Evolutionary conservation across 2,329 filamentous ascomycete genomes (phyloP).

Genomic region (Monilinia polystroma): DNA sequence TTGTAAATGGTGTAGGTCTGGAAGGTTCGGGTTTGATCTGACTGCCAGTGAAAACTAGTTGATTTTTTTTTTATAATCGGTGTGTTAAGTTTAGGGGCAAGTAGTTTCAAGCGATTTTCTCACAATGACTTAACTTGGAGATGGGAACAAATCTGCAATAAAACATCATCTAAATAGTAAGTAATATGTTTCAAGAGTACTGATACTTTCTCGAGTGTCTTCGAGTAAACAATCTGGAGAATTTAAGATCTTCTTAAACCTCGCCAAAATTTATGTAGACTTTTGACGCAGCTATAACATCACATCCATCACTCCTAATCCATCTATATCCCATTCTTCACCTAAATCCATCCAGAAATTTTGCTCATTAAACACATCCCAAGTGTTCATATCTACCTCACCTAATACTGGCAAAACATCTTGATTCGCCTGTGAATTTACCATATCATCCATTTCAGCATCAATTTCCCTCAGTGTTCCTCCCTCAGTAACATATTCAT

Average conservation of each 20-base stretch:
- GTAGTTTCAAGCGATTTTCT: neutral
- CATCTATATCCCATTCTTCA: constrained; percentile 10
- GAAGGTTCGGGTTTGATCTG: neutral
- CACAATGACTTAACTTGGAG: neutral
- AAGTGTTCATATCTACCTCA: neutral
- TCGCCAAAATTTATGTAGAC: neutral
- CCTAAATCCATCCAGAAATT: constrained; percentile 12
- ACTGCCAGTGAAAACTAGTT: neutral
- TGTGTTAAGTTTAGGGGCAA: neutral
- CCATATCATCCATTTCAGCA: neutral
- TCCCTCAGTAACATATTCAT: neutral
- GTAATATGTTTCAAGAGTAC: neutral
- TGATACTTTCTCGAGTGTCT: neutral
- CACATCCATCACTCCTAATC: neutral
- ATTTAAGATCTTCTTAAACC: neutral
- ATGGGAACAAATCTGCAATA: neutral
- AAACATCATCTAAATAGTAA: neutral
- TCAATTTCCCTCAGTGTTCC: neutral
- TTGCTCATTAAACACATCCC: neutral
- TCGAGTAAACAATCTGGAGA: neutral
- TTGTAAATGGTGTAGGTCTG: neutral
- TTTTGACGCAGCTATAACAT: neutral
- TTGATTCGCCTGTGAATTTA: neutral
- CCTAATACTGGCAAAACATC: neutral
- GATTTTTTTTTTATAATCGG: neutral